These are phyloP conservation scores for Persicaria tinctoria DNA, from an alignment of 148 eudicot species.

Conservation along the genomic window DNA sequence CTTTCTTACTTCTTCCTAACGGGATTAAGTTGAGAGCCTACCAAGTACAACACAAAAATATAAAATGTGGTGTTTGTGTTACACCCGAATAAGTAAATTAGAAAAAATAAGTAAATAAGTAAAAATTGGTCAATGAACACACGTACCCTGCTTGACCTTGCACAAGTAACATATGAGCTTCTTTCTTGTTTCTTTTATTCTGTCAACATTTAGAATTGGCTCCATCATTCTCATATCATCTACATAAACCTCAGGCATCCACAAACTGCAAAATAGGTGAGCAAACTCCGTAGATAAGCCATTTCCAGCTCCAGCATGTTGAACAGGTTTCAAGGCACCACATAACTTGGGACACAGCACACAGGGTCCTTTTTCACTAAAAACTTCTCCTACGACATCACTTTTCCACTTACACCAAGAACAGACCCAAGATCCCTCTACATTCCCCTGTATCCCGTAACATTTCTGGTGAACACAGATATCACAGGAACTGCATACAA, in stretches of 20 bases:
- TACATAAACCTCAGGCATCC: slow-evolving; percentile 84
- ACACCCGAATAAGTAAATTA: no score
- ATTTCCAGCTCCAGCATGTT: slow-evolving; percentile 31
- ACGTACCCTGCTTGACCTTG: slow-evolving; percentile 77
- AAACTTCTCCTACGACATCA: slow-evolving; percentile 18
- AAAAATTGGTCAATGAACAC: slow-evolving; percentile 27
- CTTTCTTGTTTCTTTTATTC: slow-evolving; percentile 58
- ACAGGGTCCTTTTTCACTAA: slow-evolving; percentile 45
- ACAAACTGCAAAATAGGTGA: slow-evolving; percentile 88
- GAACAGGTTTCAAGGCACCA: slow-evolving; percentile 74
- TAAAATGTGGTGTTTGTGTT: no score
- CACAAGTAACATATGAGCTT: slow-evolving; percentile 77
- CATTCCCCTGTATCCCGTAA: slow-evolving; percentile 78
- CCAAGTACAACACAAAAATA: no score
- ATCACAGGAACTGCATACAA: slow-evolving; percentile 64
- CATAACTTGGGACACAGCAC: slow-evolving; percentile 70
- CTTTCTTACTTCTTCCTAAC: no score
- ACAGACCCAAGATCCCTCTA: slow-evolving; percentile 57
- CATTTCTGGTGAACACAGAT: slow-evolving; percentile 83
- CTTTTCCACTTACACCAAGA: slow-evolving; percentile 64
- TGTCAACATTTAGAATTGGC: slow-evolving; percentile 61
- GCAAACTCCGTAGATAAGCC: slow-evolving; percentile 44
- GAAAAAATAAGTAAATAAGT: no score
- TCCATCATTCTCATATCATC: slow-evolving; percentile 81
- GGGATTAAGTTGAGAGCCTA: no score